A percentile compares a stretch with the other conserved stretches of the same genome.
Evolutionary conservation across 2,329 filamentous ascomycete species (phyloP).

Genomic region (Aspergillus terreus): DNA sequence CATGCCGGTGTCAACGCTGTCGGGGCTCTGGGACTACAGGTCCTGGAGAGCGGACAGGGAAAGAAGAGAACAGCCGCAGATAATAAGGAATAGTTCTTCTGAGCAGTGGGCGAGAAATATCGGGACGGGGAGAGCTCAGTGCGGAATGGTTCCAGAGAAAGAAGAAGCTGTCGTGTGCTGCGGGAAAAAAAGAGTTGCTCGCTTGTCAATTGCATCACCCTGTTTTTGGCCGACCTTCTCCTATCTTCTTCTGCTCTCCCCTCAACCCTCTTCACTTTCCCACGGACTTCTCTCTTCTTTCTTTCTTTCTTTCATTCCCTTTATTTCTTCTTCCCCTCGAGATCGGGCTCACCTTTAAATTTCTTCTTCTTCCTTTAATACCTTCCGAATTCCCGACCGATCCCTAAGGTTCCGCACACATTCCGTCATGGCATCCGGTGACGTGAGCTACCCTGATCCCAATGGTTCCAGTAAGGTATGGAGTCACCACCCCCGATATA

Average conservation of each 20-base stretch:
- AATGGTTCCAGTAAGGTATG: constrained; percentile 38
- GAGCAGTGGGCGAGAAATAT: background rate
- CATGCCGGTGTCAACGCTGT: background rate
- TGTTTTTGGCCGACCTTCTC: constrained; percentile 4
- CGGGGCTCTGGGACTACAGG: background rate
- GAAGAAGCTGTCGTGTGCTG: background rate
- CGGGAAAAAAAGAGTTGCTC: constrained; percentile 1
- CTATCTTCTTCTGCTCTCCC: constrained; percentile 9
- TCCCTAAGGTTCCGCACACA: constrained; percentile 17
- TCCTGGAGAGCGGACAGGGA: background rate
- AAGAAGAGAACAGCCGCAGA: background rate
- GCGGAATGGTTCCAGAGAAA: background rate
- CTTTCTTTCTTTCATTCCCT: constrained; percentile 6
- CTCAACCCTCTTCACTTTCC: constrained; percentile 1
- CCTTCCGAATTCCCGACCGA: constrained; percentile 4
- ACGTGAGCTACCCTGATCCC: constrained; percentile 38
- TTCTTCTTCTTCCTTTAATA: constrained; percentile 7
- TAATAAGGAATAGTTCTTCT: background rate
- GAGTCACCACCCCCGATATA: background rate
- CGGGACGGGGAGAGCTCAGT: background rate
- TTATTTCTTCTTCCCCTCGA: constrained; percentile 4
- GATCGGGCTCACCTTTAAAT: constrained; percentile 1
- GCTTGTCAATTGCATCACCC: constrained; percentile 22
- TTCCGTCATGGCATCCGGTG: constrained; percentile 31
- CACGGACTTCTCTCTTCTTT: constrained; percentile 12